Base-by-base conservation (phyloP, 768 basidiomycete genomes). In the Trametes elegans region DNA sequence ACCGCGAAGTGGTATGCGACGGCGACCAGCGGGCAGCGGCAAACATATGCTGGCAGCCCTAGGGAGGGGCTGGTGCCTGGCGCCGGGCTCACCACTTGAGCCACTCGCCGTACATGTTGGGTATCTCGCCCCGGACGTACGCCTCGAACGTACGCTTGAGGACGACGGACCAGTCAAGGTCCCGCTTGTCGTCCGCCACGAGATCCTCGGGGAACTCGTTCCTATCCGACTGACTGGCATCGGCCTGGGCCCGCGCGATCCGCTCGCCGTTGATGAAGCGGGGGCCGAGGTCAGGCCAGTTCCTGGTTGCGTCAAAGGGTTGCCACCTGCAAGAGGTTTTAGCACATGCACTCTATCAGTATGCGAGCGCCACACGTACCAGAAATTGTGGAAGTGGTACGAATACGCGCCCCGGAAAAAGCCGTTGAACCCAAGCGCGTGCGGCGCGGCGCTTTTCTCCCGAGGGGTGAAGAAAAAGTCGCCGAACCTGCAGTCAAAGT, bases 361-460 rank as follows among this genome's bases (percentile, higher is more conserved):
- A 60, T 48, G 29, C 36, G 10, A 43, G 56, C 34, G 49, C 41
- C 3, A 7, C n/a, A 67, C 82, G 49, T 50, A 90, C 93, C 93
- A 94, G 72, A 83, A 90, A 68, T 94, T 95, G 68, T 98, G 95
- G 73, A 89, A 98, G 70, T 98, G 94, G 70, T 98, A 98, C 1
- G 90, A 94, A 68, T 85, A 98, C 5, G 96, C 91, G 6, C 96
- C 97, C 55, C 83, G 84, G 80, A 95, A 99, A 79, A 98, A 99
- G 9, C 93, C 94, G 62, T 93, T 88, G 61, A 98, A 90, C 8
- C 97, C 97, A 14, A 93, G 74, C 13, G 88, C 90, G 62, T 88
- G 84, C 5, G 96, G 91, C 8, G 88, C 89, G 2, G 90, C 93
- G 59, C 87, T 85, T 44, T 79, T 79, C 51, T 79, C 75, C 9